Evolutionary conservation across 768 basidiomycete species (phyloP), one percentile per base, ranked within the genome.

Genomic region (Suillus variegatus): DNA sequence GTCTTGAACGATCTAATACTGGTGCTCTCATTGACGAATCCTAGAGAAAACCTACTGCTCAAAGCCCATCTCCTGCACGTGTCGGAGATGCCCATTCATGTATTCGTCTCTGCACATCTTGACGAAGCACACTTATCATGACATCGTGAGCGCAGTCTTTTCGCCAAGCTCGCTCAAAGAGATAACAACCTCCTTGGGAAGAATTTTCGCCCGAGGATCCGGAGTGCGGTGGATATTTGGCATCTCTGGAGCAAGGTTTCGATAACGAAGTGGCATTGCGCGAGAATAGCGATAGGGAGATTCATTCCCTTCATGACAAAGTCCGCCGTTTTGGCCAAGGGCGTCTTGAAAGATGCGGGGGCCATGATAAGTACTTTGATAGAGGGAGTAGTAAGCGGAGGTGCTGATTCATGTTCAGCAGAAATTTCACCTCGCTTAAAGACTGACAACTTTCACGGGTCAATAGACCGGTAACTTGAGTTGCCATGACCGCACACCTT

Each of bases 1-100:
- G 75, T 80, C 38, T 82, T 86, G 60, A 67, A 78, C 67, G 82
- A 85, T 67, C 79, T 2, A 65, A 66, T 20, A 82, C 80, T 4
- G 75, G 74, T 14, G 67, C 69, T 10, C 63, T 70, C 4, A 52
- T 85, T 40, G 70, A 79, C 8, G 81, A 84, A 54, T 85, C 84
- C 79, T 86, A 56, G 85, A 86, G 63, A 71, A 72, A n/a, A 74
- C 76, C 2, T 85, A 84, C 65, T 81, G n/a, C 6, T 25, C 43
- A 25, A 62, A 62, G 22, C 44, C 46, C 20, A 47, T 51, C 44
- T 36, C 46, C 16, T 44, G 12, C 32, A 71, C 75, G 51, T 74
- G 78, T 2, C 78, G 77, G 8, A 64, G 41, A 16, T 65, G 82
- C 43, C 75, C 83, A 68, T 82, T 81, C 0, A 76, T 6, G 74